These are phyloP conservation scores for Kodamaea alishanica DNA, from an alignment of 1,139 yeast genomes.

Conservation along the genomic window DNA sequence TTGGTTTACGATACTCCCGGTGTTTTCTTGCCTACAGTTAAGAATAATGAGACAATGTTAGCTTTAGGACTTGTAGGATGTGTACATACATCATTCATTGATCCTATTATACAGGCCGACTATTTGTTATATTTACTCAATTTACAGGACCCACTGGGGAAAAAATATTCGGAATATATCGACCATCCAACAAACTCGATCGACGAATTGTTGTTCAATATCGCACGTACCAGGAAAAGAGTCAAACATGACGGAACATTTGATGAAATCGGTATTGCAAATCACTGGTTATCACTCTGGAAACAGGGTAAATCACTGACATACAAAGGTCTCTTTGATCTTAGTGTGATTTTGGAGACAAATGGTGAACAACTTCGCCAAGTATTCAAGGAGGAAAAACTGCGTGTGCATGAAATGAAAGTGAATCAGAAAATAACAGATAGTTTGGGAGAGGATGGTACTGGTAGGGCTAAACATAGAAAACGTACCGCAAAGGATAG, in stretches of 20 bases:
- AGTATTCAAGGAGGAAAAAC: conserved; percentile 28
- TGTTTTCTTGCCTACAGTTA: conserved; percentile 74
- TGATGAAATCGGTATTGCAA: conserved; percentile 63
- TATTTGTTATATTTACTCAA: conserved; percentile 74
- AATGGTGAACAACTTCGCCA: conserved; percentile 24
- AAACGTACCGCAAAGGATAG: conserved; percentile 47
- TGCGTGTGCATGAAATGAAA: conserved; percentile 27
- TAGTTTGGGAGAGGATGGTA: conserved; percentile 43
- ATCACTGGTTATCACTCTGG: conserved; percentile 66
- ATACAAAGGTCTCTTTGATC: conserved; percentile 37
- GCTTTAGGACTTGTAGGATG: conserved; percentile 74
- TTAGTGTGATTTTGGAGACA: conserved; percentile 31
- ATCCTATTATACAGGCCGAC: conserved; percentile 85
- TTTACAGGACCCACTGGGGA: conserved; percentile 50
- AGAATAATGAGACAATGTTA: conserved; percentile 67
- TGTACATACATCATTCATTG: conserved; percentile 66
- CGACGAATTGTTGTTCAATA: conserved; percentile 53
- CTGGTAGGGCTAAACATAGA: conserved; percentile 33
- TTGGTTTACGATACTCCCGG: conserved; percentile 91
- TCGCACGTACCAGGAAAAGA: conserved; percentile 44
- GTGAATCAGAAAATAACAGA: conserved; percentile 29
- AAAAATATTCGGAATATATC: conserved; percentile 44
- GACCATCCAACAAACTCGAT: conserved; percentile 73
- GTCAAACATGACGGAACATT: conserved; percentile 30
- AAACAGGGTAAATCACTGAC: conserved; percentile 49